These are phyloP conservation scores for Rheum nobile DNA, from an alignment of 148 eudicot species.

Conservation along the genomic window DNA sequence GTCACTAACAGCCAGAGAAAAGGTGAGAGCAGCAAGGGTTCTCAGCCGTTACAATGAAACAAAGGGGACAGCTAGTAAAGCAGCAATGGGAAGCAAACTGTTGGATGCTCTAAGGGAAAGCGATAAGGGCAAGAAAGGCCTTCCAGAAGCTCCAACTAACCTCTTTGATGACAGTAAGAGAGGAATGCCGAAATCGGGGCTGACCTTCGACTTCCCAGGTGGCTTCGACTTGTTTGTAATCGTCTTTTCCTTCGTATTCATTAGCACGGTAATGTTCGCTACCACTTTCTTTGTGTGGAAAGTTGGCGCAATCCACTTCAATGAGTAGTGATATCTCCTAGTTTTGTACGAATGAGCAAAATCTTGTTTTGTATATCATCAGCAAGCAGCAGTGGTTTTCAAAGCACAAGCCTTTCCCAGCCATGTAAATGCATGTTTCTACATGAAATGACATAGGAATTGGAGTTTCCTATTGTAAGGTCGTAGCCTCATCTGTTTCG, in stretches of 20 bases:
- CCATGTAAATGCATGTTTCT: neutral
- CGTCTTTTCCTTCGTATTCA: conserved; percentile 52
- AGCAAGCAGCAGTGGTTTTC: neutral
- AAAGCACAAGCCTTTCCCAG: neutral
- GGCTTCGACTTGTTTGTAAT: conserved; percentile 60
- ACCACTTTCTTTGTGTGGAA: conserved; percentile 90
- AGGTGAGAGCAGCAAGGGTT: conserved; percentile 86
- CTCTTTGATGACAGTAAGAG: conserved; percentile 77
- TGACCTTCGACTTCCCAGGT: conserved; percentile 71
- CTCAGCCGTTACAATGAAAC: conserved; percentile 67
- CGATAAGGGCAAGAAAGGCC: conserved; percentile 76
- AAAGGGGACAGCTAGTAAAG: conserved; percentile 29
- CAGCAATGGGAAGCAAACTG: conserved; percentile 58
- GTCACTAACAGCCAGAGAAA: conserved; percentile 73
- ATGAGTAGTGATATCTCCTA: conserved; percentile 34
- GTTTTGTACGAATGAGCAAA: conserved; percentile 2
- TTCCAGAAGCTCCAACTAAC: conserved; percentile 94
- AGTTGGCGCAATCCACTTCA: conserved; percentile 92
- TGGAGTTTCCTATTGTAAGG: neutral
- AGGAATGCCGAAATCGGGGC: conserved; percentile 75
- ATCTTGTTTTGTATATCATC: neutral
- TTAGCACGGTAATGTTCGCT: conserved; percentile 80
- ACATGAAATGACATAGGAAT: neutral
- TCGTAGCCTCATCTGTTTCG: neutral
- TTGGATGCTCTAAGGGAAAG: conserved; percentile 69